Conservation (phyloP, 2,329 filamentous ascomycete genomes). For the Huntiella decipiens region DNA sequence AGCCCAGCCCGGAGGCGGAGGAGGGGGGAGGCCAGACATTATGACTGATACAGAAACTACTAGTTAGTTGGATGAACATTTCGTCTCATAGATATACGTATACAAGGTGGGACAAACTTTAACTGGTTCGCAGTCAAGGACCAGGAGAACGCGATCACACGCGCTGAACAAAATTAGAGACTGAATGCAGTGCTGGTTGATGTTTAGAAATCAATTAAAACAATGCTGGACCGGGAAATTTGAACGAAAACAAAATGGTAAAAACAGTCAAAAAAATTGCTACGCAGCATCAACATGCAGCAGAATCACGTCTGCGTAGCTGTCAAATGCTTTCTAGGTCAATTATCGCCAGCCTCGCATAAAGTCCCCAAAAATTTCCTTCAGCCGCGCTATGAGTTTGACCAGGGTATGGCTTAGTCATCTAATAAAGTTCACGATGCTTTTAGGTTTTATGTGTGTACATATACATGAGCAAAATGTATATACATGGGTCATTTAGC, state of each 20-base stretch:
- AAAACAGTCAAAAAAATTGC: neutral
- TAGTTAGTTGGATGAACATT: neutral
- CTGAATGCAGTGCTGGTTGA: neutral
- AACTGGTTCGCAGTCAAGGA: constrained; percentile 1
- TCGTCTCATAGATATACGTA: neutral
- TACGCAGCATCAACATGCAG: constrained; percentile 10
- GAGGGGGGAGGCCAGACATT: constrained; percentile 34
- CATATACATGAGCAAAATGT: too few species aligned
- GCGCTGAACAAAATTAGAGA: constrained; percentile 4
- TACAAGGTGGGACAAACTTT: constrained; percentile 1
- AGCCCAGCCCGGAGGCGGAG: constrained; percentile 40
- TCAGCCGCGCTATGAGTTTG: constrained; percentile 8
- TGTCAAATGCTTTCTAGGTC: constrained; percentile 2
- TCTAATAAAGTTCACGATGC: too few species aligned
- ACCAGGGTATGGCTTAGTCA: constrained; percentile 2
- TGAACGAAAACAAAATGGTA: neutral
- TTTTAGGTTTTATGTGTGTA: too few species aligned
- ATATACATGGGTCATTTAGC: too few species aligned
- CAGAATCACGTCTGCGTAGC: constrained; percentile 9
- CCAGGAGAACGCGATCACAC: constrained; percentile 10
- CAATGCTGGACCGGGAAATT: neutral
- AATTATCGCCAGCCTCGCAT: constrained; percentile 11
- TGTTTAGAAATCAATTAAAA: constrained; percentile 7
- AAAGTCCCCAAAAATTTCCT: constrained; percentile 11
- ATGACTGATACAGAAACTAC: constrained; percentile 12